A percentile compares a stretch with the other conserved stretches of the same genome.
These are phyloP conservation scores for Alternaria hordeiaustralica DNA, from an alignment of 2,329 filamentous ascomycete genomes.

Conservation along the genomic window DNA sequence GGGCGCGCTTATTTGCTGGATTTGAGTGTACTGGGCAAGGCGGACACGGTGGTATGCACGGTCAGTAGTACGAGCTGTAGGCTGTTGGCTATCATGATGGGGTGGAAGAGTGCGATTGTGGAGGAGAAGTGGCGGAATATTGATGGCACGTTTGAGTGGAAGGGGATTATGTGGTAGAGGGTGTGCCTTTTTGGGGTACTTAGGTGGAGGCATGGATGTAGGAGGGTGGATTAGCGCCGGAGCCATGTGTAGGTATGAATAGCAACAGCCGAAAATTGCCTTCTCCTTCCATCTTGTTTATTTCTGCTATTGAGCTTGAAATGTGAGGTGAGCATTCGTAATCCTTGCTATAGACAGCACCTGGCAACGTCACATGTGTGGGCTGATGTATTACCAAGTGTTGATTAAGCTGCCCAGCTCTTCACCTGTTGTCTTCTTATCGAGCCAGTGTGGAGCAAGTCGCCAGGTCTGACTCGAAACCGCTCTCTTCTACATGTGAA, in stretches of 20 bases:
- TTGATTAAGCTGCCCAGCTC: background rate
- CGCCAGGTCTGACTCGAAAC: background rate
- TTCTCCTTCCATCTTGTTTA: background rate
- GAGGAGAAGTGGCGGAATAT: slow-evolving; percentile 75
- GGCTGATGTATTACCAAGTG: background rate
- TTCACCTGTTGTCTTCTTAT: background rate
- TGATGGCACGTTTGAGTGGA: slow-evolving; percentile 49
- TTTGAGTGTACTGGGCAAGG: slow-evolving; percentile 72
- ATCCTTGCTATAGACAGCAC: background rate
- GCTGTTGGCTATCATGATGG: slow-evolving; percentile 83
- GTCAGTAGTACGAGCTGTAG: slow-evolving; percentile 73
- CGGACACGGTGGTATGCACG: slow-evolving; percentile 77
- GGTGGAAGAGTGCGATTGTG: slow-evolving; percentile 67
- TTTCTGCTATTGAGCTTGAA: background rate
- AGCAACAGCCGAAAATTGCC: background rate
- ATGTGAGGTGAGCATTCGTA: background rate
- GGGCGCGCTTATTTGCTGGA: slow-evolving; percentile 85
- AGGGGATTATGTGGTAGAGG: slow-evolving; percentile 44
- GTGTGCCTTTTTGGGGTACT: background rate
- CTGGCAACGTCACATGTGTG: background rate
- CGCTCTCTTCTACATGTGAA: background rate
- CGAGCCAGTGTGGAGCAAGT: background rate
- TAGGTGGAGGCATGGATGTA: background rate
- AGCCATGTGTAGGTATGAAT: background rate
- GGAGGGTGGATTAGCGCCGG: background rate